phyloP scores from a whole-genome alignment of 2,329 filamentous ascomycete species.

The Raffaelea arxii region DNA sequence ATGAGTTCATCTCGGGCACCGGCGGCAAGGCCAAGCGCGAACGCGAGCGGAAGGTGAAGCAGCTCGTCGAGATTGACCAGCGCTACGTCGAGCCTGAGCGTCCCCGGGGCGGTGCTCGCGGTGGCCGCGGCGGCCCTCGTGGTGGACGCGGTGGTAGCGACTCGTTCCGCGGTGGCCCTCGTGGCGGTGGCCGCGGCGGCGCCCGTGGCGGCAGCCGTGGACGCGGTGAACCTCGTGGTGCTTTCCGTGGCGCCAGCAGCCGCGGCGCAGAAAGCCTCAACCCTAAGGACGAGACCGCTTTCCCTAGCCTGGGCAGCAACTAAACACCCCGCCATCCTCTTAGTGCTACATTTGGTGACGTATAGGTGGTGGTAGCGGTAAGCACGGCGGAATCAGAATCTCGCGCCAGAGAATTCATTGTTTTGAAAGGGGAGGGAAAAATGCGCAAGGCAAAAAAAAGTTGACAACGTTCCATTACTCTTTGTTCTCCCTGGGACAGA shows the following conservation, averaged over 20 bases:
- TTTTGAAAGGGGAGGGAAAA: background rate
- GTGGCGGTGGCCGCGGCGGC: conserved; percentile 36
- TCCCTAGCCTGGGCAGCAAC: conserved; percentile 48
- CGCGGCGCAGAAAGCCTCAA: conserved; percentile 37
- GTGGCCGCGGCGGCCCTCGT: conserved; percentile 44
- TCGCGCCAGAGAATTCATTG: background rate
- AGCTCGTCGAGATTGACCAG: conserved; percentile 79
- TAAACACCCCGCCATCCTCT: background rate
- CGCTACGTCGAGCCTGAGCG: conserved; percentile 65
- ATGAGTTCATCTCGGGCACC: conserved; percentile 67
- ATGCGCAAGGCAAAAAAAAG: background rate
- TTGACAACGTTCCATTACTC: background rate
- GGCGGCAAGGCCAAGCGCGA: conserved; percentile 73
- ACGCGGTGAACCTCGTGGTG: conserved; percentile 25
- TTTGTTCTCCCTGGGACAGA: conserved; percentile 1
- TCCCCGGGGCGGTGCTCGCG: conserved; percentile 40
- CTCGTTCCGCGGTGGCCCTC: conserved; percentile 29
- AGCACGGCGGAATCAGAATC: too few species aligned
- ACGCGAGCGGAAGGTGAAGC: conserved; percentile 88
- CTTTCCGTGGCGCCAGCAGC: conserved; percentile 30
- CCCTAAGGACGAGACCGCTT: conserved; percentile 47
- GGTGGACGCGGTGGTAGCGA: conserved; percentile 38
- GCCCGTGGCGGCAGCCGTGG: conserved; percentile 41
- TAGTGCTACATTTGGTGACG: too few species aligned
- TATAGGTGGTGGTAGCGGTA: too few species aligned